These are phyloP conservation scores for Entomortierella chlamydospora DNA, from an alignment of 192 early-diverging fungal species.

Conservation along the genomic window DNA sequence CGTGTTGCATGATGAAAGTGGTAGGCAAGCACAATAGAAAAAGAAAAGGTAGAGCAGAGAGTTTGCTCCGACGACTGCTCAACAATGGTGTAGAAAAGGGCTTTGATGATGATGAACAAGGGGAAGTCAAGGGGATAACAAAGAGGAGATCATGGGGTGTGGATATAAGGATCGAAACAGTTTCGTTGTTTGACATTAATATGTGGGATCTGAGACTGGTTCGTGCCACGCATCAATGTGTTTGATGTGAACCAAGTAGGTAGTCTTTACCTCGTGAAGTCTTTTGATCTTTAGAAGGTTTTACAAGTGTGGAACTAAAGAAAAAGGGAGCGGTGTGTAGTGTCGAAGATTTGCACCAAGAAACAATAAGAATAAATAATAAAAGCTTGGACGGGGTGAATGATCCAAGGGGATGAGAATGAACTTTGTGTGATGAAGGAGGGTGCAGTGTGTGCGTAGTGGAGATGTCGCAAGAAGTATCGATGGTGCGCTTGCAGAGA, in stretches of 20 bases:
- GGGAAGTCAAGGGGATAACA: background rate
- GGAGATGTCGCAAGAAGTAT: background rate
- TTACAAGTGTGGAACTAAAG: background rate
- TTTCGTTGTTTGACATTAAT: conserved; percentile 6
- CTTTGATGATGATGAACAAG: background rate
- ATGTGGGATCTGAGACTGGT: conserved; percentile 18
- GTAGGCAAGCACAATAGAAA: background rate
- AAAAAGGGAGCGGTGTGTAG: background rate
- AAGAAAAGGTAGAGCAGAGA: background rate
- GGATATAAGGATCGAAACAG: background rate
- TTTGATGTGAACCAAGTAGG: background rate
- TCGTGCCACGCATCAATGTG: conserved; percentile 5
- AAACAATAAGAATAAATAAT: too few species aligned
- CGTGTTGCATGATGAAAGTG: background rate
- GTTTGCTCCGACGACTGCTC: conserved; percentile 6
- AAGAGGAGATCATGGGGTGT: background rate
- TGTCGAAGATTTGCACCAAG: background rate
- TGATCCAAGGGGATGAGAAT: background rate
- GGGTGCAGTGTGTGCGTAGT: background rate
- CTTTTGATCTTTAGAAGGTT: background rate
- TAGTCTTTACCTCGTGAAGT: background rate
- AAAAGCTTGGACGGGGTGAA: background rate
- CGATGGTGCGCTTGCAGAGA: background rate
- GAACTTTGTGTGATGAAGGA: background rate
- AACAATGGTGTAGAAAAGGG: background rate